phyloP scores from a whole-genome alignment of 441 rosid species.

The Populus hybrid region DNA sequence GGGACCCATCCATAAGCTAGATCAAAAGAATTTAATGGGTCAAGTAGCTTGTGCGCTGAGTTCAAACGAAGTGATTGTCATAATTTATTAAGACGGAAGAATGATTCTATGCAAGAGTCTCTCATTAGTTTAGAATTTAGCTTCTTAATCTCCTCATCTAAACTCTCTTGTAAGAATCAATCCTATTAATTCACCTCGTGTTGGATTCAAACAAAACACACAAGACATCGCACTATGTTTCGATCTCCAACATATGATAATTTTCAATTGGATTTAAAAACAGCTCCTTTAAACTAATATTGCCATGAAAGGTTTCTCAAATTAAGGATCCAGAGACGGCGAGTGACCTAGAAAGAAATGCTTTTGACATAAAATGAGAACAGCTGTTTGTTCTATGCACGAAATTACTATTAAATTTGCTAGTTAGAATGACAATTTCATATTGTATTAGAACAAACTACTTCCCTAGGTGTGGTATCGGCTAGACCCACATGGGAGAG shows the following conservation, averaged over 20 bases:
- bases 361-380: not conserved
- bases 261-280: too few relatives aligned
- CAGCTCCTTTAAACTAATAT: too few relatives aligned
- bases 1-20: too few relatives aligned
- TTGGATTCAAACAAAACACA: not conserved
- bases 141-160: not conserved
- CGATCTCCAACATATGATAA: too few relatives aligned
- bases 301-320: not conserved
- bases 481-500: not conserved
- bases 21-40: too few relatives aligned
- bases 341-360: constrained; percentile 1
- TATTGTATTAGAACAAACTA: not conserved
- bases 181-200: not conserved
- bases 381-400: not conserved
- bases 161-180: not conserved
- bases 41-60: too few relatives aligned
- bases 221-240: not conserved
- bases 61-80: too few relatives aligned
- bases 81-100: too few relatives aligned
- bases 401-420: not conserved
- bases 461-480: not conserved
- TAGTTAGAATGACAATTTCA: not conserved
- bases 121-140: not conserved
- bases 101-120: too few relatives aligned
- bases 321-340: not conserved